phyloP scores from a whole-genome alignment of 2,329 filamentous ascomycete species.

The Aureobasidium sp. region DNA sequence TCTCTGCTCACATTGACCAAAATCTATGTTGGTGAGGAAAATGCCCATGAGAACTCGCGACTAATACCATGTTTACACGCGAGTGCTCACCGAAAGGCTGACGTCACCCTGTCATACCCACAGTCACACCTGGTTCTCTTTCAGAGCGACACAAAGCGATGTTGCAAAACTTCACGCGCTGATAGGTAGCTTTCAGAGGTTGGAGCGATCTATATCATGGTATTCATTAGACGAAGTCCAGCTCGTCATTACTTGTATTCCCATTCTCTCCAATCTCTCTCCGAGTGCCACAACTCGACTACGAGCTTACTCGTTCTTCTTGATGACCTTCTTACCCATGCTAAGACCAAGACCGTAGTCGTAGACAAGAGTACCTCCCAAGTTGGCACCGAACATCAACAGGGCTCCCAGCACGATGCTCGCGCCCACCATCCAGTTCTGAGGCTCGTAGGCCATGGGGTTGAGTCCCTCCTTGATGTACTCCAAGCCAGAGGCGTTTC shows the following conservation, averaged over 20 bases:
- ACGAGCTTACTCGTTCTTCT: conserved; percentile 12
- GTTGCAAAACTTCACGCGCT: not conserved
- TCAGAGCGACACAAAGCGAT: not conserved
- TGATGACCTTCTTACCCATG: conserved; percentile 22
- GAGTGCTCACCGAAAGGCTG: not conserved
- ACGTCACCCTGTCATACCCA: no score
- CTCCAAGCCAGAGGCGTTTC: conserved; percentile 20
- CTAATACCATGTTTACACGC: not conserved
- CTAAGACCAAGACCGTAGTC: conserved; percentile 37
- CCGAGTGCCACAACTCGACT: not conserved
- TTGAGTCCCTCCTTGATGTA: conserved; percentile 20
- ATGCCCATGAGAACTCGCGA: not conserved
- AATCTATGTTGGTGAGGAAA: not conserved
- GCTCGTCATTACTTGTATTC: not conserved
- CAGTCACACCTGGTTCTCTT: no score
- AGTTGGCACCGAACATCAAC: conserved; percentile 32
- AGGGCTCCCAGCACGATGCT: conserved; percentile 28
- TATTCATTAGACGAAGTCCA: conserved; percentile 5
- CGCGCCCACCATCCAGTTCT: conserved; percentile 28
- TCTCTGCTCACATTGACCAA: not conserved
- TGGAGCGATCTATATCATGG: not conserved
- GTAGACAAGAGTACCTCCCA: conserved; percentile 38
- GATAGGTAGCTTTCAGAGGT: not conserved
- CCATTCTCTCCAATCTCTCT: not conserved
- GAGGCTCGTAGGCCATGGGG: conserved; percentile 27